Conservation (phyloP, 2,329 filamentous ascomycete genomes). For the Colletotrichum gigasporum region DNA sequence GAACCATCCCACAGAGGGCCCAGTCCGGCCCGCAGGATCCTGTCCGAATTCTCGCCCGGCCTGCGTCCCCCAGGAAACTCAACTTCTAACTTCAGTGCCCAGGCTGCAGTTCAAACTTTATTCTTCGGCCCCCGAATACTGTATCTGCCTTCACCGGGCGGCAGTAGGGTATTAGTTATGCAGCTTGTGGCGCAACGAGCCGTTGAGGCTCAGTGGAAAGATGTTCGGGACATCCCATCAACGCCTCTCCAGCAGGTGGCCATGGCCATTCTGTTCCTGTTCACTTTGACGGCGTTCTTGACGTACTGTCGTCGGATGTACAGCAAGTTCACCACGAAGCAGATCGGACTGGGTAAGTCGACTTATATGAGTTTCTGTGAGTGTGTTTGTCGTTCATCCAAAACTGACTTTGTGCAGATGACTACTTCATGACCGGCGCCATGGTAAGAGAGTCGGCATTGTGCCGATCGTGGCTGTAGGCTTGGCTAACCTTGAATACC, state of each 20-base stretch:
- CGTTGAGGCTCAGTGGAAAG: constrained; percentile 10
- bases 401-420: neutral
- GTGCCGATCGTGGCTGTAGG: neutral
- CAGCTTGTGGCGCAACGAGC: neutral
- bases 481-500: neutral
- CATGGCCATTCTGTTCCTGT: constrained; percentile 43
- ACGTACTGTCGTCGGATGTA: constrained; percentile 38
- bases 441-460: constrained; percentile 6
- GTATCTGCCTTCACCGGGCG: too few relatives aligned
- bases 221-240: constrained; percentile 42
- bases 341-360: constrained; percentile 13
- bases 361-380: neutral
- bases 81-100: neutral
- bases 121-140: neutral
- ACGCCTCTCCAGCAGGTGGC: constrained; percentile 41
- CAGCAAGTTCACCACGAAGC: constrained; percentile 3
- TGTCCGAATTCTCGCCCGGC: neutral
- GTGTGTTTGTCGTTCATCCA: neutral
- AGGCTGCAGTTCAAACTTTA: neutral
- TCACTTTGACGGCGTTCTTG: constrained; percentile 38
- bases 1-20: neutral
- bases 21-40: neutral
- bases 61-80: neutral
- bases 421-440: constrained; percentile 20
- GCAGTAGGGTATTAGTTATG: too few relatives aligned